A percentile compares a stretch with the other conserved stretches of the same genome.
Evolutionary conservation across 2,329 filamentous ascomycete genomes (phyloP).

Genomic region (Chaetoscypha palmicola): DNA sequence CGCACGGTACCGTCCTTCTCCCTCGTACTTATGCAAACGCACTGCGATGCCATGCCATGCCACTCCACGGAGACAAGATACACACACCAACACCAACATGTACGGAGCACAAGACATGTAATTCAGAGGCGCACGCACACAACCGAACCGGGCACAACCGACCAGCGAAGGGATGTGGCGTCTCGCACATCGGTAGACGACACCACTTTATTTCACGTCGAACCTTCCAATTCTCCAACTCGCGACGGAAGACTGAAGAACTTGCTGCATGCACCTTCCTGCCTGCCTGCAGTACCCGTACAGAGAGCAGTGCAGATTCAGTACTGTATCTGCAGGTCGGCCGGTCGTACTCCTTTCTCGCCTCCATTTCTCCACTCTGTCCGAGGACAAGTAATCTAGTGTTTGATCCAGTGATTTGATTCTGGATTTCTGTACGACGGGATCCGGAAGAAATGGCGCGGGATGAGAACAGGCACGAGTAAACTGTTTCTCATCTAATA

Average conservation of each 20-base stretch:
- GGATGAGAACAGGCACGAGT: not conserved
- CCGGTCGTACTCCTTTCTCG: not conserved
- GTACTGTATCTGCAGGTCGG: not conserved
- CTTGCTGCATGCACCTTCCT: too few relatives aligned
- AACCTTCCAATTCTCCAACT: not conserved
- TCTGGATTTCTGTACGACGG: not conserved
- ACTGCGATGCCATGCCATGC: too few relatives aligned
- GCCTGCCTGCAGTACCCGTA: too few relatives aligned
- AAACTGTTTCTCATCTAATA: not conserved
- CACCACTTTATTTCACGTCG: not conserved
- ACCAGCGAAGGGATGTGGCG: not conserved
- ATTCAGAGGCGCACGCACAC: not conserved
- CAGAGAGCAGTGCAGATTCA: too few relatives aligned
- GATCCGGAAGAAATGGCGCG: not conserved
- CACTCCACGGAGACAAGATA: too few relatives aligned
- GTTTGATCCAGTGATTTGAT: not conserved
- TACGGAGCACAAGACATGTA: not conserved
- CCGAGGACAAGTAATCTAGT: not conserved
- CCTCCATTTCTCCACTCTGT: not conserved
- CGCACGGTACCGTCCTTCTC: not conserved
- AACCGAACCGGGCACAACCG: not conserved
- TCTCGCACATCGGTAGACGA: not conserved
- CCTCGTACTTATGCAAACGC: not conserved
- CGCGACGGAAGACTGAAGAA: too few relatives aligned
- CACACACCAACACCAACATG: too few relatives aligned